These are phyloP conservation scores for Microbotryum silenes-acaulis DNA, from an alignment of 1,284 basidiomycete genomes.

Conservation along the genomic window DNA sequence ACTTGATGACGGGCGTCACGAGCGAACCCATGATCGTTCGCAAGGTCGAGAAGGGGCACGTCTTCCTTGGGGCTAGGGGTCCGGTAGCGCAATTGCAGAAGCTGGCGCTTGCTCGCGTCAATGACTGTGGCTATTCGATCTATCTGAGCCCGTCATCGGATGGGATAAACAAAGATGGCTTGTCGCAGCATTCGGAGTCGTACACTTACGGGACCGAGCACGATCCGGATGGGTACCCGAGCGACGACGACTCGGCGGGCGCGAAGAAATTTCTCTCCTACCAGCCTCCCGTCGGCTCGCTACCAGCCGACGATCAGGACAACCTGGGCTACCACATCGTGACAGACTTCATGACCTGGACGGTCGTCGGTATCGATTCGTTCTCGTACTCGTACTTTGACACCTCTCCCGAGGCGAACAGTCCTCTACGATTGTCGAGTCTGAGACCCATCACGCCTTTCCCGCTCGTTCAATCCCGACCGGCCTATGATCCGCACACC, in stretches of 20 bases:
- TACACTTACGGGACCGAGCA: constrained; percentile 45
- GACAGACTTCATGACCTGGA: constrained; percentile 91
- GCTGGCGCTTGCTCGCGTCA: constrained; percentile 73
- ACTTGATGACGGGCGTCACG: constrained; percentile 70
- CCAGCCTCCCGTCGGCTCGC: constrained; percentile 62
- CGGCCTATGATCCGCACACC: constrained; percentile 60
- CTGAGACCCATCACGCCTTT: constrained; percentile 60
- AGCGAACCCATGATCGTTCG: constrained; percentile 82
- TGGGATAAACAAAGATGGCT: constrained; percentile 55
- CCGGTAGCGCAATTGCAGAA: constrained; percentile 96
- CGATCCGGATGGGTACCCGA: neutral
- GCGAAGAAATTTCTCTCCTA: constrained; percentile 71
- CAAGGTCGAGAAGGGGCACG: constrained; percentile 84
- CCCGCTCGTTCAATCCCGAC: constrained; percentile 73
- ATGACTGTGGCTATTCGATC: constrained; percentile 8
- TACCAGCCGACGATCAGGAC: constrained; percentile 59
- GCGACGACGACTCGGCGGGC: constrained; percentile 53
- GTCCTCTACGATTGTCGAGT: constrained; percentile 61
- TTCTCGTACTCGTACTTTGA: constrained; percentile 93
- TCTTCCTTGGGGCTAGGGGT: constrained; percentile 49
- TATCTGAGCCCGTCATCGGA: constrained; percentile 11
- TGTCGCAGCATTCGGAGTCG: constrained; percentile 59
- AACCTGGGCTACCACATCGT: constrained; percentile 70
- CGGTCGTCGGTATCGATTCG: constrained; percentile 86
- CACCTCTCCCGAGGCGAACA: constrained; percentile 68